Evolutionary conservation across 805 yeast species (phyloP).

Genomic region (Torulaspora quercuum): DNA sequence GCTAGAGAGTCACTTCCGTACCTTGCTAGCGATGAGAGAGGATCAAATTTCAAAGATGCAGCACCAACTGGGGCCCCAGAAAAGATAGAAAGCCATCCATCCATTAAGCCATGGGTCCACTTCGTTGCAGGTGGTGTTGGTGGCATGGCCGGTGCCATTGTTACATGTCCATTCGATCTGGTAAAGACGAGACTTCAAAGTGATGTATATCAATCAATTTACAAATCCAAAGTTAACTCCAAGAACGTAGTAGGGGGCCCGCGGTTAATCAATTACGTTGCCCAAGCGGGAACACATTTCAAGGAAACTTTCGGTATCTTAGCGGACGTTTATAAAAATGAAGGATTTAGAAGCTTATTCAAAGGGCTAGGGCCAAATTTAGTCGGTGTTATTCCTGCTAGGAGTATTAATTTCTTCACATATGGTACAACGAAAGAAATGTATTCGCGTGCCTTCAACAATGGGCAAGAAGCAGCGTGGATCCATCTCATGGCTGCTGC

Average conservation of each 20-base stretch:
- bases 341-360: conserved; percentile 84
- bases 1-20: conserved; percentile 58
- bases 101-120: conserved; percentile 61
- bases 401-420: conserved; percentile 93
- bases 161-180: conserved; percentile 93
- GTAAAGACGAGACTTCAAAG: conserved; percentile 94
- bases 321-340: conserved; percentile 60
- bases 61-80: conserved; percentile 22
- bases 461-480: conserved; percentile 77
- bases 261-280: conserved; percentile 33
- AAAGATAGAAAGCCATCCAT: conserved; percentile 18
- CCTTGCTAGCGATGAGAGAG: conserved; percentile 69
- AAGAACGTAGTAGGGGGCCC: conserved; percentile 7
- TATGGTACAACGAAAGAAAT: conserved; percentile 90
- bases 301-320: conserved; percentile 77
- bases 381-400: conserved; percentile 96
- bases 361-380: conserved; percentile 95
- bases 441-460: conserved; percentile 60
- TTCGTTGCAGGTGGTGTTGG: conserved; percentile 92
- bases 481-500: conserved; percentile 85
- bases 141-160: conserved; percentile 96
- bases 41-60: conserved; percentile 49
- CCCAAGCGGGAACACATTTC: conserved; percentile 65
- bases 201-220: conserved; percentile 65
- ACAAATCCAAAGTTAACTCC: conserved; percentile 35